These are phyloP conservation scores for Alloteropsis semialata DNA, from an alignment of 176 grass and related monocot genomes.

Conservation along the genomic window DNA sequence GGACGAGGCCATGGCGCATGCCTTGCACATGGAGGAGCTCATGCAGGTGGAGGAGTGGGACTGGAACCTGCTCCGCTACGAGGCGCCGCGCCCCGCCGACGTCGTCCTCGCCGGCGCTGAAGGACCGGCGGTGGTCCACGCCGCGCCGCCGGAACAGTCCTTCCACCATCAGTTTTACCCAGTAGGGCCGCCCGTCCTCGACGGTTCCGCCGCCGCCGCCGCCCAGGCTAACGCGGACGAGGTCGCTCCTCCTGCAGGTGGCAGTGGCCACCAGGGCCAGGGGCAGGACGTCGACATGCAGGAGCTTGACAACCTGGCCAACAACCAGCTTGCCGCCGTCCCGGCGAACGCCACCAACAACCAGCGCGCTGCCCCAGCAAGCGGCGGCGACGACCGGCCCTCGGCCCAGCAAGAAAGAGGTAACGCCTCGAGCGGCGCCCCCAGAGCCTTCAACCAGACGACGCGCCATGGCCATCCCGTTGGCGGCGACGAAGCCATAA, in stretches of 20 bases:
- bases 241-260: background rate
- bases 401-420: no score
- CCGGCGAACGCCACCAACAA: no score
- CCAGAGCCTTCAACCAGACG: background rate
- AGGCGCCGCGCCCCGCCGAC: background rate
- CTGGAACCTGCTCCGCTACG: background rate
- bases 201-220: background rate
- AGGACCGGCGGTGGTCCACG: background rate
- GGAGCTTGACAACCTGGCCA: no score
- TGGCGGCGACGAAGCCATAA: background rate
- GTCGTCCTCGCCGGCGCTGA: background rate
- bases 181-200: background rate
- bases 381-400: background rate
- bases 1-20: background rate
- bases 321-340: background rate
- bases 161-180: background rate
- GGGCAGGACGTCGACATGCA: no score
- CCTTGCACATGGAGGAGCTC: slow-evolving; percentile 2
- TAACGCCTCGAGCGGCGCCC: background rate
- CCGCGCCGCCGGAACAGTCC: background rate
- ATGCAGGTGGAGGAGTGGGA: background rate
- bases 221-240: background rate
- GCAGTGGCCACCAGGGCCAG: no score
- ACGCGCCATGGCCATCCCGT: background rate
- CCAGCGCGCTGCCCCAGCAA: background rate